Conservation (phyloP, 345 rosid genomes). For the Aquilaria sinensis region DNA sequence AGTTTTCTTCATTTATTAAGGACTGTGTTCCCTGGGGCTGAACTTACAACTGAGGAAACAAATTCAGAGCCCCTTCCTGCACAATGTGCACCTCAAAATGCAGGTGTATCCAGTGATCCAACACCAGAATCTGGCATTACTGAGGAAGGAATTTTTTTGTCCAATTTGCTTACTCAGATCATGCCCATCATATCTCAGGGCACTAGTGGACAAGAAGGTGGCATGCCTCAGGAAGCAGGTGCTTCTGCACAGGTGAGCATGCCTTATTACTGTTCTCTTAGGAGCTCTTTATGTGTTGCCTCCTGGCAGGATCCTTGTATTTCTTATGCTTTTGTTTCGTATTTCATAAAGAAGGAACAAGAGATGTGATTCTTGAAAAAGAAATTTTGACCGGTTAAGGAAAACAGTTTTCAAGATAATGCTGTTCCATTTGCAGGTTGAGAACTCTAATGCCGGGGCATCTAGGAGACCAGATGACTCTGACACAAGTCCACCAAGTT, state of each 20-base stretch:
- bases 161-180: constrained; percentile 58
- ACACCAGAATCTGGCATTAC: constrained; percentile 33
- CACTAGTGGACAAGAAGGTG: constrained; percentile 19
- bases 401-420: constrained; percentile 4
- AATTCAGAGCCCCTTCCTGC: constrained; percentile 25
- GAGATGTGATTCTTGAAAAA: no score
- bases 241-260: constrained; percentile 28
- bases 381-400: neutral
- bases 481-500: constrained; percentile 28
- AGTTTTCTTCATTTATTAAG: constrained; percentile 46
- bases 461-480: constrained; percentile 25
- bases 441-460: constrained; percentile 29
- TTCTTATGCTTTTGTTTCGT: neutral
- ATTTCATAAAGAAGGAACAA: neutral
- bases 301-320: neutral
- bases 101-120: constrained; percentile 18
- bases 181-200: constrained; percentile 50
- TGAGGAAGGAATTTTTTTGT: constrained; percentile 55
- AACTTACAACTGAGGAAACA: constrained; percentile 39
- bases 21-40: constrained; percentile 52
- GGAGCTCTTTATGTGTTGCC: neutral
- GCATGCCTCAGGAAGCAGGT: constrained; percentile 18
- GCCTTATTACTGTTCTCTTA: neutral
- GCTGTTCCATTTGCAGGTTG: constrained; percentile 30
- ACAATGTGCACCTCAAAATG: constrained; percentile 25